A percentile compares a stretch with the other conserved stretches of the same genome.
Conservation (phyloP, 2,329 filamentous ascomycete species). For the Huntiella savannae region DNA sequence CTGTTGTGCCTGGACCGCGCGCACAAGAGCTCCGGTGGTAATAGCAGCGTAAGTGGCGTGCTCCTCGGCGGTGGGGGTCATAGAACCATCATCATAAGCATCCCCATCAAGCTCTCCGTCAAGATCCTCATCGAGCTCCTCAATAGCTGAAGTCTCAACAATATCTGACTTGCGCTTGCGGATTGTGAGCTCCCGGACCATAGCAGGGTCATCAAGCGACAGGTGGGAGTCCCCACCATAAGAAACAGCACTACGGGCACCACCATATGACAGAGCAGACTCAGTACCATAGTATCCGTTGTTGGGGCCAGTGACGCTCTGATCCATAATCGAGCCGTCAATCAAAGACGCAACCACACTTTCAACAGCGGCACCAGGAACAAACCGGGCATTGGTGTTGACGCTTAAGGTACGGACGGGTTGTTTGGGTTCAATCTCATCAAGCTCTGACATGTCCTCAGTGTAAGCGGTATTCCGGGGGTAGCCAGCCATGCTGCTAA, state of each 20-base stretch:
- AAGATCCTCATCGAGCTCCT: constrained; percentile 1
- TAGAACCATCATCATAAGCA: constrained; percentile 13
- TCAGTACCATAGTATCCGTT: constrained; percentile 6
- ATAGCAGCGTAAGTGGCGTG: constrained; percentile 24
- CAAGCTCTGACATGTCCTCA: constrained; percentile 31
- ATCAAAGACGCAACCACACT: constrained; percentile 77
- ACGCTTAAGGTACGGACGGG: constrained; percentile 51
- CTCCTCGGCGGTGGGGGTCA: constrained; percentile 36
- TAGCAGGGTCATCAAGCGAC: constrained; percentile 17
- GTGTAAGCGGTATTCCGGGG: constrained; percentile 32
- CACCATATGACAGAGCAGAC: constrained; percentile 8
- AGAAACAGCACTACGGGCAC: constrained; percentile 12
- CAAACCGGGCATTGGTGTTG: constrained; percentile 62
- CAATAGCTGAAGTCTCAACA: background rate
- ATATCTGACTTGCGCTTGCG: constrained; percentile 6
- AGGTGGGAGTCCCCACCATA: constrained; percentile 22
- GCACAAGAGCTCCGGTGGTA: constrained; percentile 34
- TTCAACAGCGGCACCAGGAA: constrained; percentile 59
- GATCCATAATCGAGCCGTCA: constrained; percentile 51
- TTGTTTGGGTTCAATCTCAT: constrained; percentile 43
- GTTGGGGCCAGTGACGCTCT: constrained; percentile 39
- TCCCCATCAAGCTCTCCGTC: background rate
- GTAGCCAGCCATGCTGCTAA: constrained; percentile 21
- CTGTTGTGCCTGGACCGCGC: constrained; percentile 31
- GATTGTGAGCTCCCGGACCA: constrained; percentile 9